These are phyloP conservation scores for Anisodus acutangulus DNA, from an alignment of 257 asterid species.

Conservation along the genomic window DNA sequence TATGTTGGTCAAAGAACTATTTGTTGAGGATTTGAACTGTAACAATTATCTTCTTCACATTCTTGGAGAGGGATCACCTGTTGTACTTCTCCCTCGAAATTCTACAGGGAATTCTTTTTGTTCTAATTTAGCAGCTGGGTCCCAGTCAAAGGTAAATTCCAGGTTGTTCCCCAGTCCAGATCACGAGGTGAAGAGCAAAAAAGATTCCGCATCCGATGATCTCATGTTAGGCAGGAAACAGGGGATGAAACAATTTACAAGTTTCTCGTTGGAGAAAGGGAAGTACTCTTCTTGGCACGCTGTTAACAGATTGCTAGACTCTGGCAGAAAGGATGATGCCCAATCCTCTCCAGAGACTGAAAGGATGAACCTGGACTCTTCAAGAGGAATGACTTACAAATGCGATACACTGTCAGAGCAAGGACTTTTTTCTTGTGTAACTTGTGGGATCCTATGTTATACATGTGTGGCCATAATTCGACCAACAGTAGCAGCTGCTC, in stretches of 20 bases:
- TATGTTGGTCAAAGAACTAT: constrained; percentile 75
- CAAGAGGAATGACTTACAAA: constrained; percentile 51
- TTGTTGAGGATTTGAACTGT: constrained; percentile 76
- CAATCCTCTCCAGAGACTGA: constrained; percentile 40
- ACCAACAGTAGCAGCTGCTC: constrained; percentile 77
- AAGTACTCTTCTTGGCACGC: constrained; percentile 45
- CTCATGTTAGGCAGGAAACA: constrained; percentile 42
- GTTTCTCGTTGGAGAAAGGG: constrained; percentile 39
- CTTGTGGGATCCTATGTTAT: constrained; percentile 97
- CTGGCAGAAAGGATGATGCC: constrained; percentile 35
- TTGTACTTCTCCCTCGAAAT: constrained; percentile 73
- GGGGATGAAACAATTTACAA: constrained; percentile 45
- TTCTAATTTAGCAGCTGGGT: constrained; percentile 45
- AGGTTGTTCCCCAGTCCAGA: constrained; percentile 61
- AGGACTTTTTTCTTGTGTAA: constrained; percentile 90
- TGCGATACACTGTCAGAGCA: constrained; percentile 57
- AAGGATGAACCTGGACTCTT: constrained; percentile 41
- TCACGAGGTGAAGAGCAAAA: constrained; percentile 51
- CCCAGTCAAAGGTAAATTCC: constrained; percentile 49
- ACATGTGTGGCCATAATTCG: constrained; percentile 85
- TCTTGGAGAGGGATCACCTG: constrained; percentile 81
- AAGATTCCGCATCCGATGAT: constrained; percentile 43
- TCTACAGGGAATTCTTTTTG: constrained; percentile 47
- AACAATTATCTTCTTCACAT: constrained; percentile 66
- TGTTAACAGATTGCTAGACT: constrained; percentile 40